Percentiles rank a stretch among this genome's conserved stretches.
Conservation (phyloP, 2,329 filamentous ascomycete genomes). For the Aspergillus novofumigatus region DNA sequence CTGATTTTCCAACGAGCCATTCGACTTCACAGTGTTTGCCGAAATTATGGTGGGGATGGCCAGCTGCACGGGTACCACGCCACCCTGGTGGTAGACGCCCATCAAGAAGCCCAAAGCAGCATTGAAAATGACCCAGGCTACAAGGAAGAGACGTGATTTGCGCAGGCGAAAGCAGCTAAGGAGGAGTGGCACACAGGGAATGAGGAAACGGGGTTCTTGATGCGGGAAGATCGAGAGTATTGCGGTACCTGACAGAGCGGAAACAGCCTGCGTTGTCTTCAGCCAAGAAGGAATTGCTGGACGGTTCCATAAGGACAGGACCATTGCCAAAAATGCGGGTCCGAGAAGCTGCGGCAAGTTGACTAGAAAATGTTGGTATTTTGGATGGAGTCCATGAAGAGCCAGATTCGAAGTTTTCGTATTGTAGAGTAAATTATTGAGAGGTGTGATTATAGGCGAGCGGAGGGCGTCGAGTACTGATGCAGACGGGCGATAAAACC, state of each 20-base stretch:
- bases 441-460: slow-evolving; percentile 66
- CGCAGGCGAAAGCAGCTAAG: slow-evolving; percentile 46
- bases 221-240: slow-evolving; percentile 47
- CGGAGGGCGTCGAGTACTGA: slow-evolving; percentile 41
- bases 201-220: slow-evolving; percentile 51
- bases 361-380: slow-evolving; percentile 69
- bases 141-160: slow-evolving; percentile 38
- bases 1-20: slow-evolving; percentile 3
- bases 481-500: slow-evolving; percentile 60
- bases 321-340: slow-evolving; percentile 57
- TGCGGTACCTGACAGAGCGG: slow-evolving; percentile 41
- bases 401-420: slow-evolving; percentile 65
- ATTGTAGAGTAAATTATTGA: slow-evolving; percentile 77
- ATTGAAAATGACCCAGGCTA: slow-evolving; percentile 48
- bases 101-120: slow-evolving; percentile 45
- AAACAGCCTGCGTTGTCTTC: slow-evolving; percentile 39
- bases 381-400: slow-evolving; percentile 71
- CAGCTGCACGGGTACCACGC: slow-evolving; percentile 48
- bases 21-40: slow-evolving; percentile 18
- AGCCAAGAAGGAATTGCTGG: slow-evolving; percentile 28
- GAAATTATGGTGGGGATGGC: slow-evolving; percentile 40
- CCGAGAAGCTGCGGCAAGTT: slow-evolving; percentile 71
- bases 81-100: slow-evolving; percentile 53
- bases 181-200: slow-evolving; percentile 49
- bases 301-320: slow-evolving; percentile 46